Base-by-base conservation (phyloP, 2,329 filamentous ascomycete species). In the Orbilia oligospora region DNA sequence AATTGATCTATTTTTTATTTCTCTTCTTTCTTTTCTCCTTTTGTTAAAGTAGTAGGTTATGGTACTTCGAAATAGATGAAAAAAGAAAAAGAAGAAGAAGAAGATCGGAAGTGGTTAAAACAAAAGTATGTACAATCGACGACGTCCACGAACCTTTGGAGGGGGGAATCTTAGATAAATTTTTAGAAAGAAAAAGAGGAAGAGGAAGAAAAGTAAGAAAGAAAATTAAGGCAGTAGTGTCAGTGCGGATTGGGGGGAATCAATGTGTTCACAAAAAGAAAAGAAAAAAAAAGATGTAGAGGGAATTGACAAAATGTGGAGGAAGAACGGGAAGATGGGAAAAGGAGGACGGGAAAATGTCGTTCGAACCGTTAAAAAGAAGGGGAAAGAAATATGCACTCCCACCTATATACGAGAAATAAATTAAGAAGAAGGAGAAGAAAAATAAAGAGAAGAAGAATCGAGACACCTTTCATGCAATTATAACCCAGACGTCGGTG, bases 401-500 rank as follows among this genome's bases (percentile, higher is more conserved):
- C 58, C 55, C 58, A 46, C 66, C 58, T 79, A 58, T 80, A 76
- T 67, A 36, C 41, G 56, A 56, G 41, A 36, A 27, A 49, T 27
- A 48, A 30, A 20, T 30, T 48, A 76, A 71, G 18, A 9, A 18
- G 27, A 65, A 38, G 9, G 33, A 70, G 63, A 33, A n/a, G 56
- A 22, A 24, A 10, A 20, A 12, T 41, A 58, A 41, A 58, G 22
- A 27, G 65, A 55, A 76, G 6, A 22, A 24, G 24, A 49, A 46
- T n/a, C n/a, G n/a, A n/a, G n/a, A n/a, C 9, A 46, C n/a, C 9
- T n/a, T 3, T 16, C 3, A 22, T 3, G 20, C 20, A 46, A 46
- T 46, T 69, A 78, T 58, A 71, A 71, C 41, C 75, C 75, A 33
- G 75, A 69, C 12, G 73, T 77, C 33, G 75, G 75, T 53, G 75